Conservation (phyloP, 139 green algal genomes). For the Coelastrella sp. region DNA sequence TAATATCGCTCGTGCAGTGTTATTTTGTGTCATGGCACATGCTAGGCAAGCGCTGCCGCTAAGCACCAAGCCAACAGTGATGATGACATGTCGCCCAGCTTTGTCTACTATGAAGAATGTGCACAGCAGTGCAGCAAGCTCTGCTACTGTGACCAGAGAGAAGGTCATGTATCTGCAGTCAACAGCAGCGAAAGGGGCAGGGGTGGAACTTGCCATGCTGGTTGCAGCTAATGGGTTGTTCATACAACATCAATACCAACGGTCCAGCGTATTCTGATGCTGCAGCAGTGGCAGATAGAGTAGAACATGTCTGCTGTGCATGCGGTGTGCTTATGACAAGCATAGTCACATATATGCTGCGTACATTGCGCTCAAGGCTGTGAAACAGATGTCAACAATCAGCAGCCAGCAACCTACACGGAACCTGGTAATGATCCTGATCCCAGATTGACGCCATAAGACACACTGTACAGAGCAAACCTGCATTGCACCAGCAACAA, state of each 20-base stretch:
- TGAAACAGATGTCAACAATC: no score
- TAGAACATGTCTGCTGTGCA: no score
- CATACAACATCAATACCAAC: no score
- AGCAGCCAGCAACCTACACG: background rate
- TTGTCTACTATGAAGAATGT: slow-evolving; percentile 3
- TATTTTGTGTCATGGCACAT: slow-evolving; percentile 43
- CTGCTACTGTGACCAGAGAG: background rate
- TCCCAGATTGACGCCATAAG: slow-evolving; percentile 21
- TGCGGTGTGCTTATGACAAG: no score
- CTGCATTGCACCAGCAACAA: slow-evolving; percentile 47
- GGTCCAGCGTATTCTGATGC: no score
- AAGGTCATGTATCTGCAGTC: slow-evolving; percentile 34
- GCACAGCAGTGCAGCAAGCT: slow-evolving; percentile 19
- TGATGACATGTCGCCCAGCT: slow-evolving; percentile 32
- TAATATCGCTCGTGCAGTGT: slow-evolving; percentile 27
- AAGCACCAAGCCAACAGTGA: slow-evolving; percentile 8
- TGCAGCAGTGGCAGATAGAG: no score
- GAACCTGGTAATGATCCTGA: slow-evolving; percentile 19
- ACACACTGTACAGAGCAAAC: slow-evolving; percentile 35
- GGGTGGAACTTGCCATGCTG: no score
- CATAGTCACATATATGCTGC: no score
- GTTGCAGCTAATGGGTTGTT: no score
- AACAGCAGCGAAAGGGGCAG: no score
- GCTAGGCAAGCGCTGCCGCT: slow-evolving; percentile 27
- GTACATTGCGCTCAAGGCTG: no score